Percentiles rank a stretch among this genome's conserved stretches.
Conservation (phyloP, 148 eudicot genomes). For the Polygonum aviculare region DNA sequence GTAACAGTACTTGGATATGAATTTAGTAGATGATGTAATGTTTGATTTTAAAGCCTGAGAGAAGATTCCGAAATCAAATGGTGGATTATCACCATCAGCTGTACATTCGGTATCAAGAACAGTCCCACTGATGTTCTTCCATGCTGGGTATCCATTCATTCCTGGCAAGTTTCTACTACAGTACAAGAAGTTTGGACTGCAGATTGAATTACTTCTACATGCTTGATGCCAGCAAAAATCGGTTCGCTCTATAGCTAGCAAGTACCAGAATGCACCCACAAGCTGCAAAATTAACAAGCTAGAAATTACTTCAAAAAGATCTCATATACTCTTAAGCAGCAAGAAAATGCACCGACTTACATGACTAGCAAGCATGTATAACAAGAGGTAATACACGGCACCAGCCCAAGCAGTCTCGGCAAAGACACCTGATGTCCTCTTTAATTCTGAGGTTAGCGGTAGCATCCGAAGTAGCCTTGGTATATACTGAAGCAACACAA, state of each 20-base stretch:
- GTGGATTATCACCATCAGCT: conserved; percentile 1
- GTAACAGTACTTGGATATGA: conserved; percentile 5
- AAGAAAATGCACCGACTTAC: neutral
- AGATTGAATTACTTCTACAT: neutral
- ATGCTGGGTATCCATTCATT: conserved; percentile 6
- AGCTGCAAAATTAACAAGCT: conserved; percentile 4
- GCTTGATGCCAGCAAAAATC: conserved; percentile 7
- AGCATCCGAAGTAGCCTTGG: conserved; percentile 2
- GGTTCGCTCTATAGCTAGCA: conserved; percentile 9
- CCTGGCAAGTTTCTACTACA: neutral
- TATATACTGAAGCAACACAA: conserved; percentile 1
- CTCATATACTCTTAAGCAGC: neutral
- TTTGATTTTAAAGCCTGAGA: neutral
- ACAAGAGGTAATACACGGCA: conserved; percentile 5
- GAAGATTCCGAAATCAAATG: conserved; percentile 5
- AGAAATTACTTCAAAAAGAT: neutral
- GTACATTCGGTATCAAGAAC: conserved; percentile 9
- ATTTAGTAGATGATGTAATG: conserved; percentile 1
- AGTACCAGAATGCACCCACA: conserved; percentile 12
- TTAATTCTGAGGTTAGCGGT: conserved; percentile 2
- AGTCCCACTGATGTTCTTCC: conserved; percentile 6
- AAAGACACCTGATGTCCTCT: conserved; percentile 12
- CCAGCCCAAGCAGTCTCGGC: conserved; percentile 14
- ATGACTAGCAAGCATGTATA: conserved; percentile 14
- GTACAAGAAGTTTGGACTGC: conserved; percentile 6